Evolutionary conservation across 139 green algal species (phyloP), one percentile per base, ranked within the genome.

Genomic region (Coelastrella sp.): DNA sequence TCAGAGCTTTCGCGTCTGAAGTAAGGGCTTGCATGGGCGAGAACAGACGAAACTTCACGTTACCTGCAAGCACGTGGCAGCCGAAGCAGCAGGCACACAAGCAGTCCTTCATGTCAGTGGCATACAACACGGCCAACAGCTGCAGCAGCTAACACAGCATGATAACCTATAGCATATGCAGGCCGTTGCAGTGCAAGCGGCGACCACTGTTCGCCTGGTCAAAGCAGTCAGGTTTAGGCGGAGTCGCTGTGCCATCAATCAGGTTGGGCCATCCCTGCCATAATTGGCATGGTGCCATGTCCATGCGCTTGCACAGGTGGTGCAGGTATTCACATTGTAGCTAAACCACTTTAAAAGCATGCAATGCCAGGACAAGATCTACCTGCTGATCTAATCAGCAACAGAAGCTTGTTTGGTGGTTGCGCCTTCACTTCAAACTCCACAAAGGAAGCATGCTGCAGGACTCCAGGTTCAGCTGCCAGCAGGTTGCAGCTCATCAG

Each of bases 381-480:
- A 90, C 86, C 86, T 78, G 86, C 86, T 23, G 73, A 19, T 71
- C 57, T 84, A 14, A 90, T 60, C 13, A 78, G 73, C 74, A 90
- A 57, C n/a, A 90, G 86, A 58, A 77, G 22, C 74, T 74, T 83
- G 59, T 16, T 83, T 19, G 86, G 75, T 32, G 54, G 73, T 57
- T 90, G 86, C 32, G 16, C 61, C 17, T 57, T 56, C 5, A 57
- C 75, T 13, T 84, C 86, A 32, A 90, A 47, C 74, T 90, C 86
- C 2, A 90, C 74, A 77, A 73, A 76, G 22, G 75, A 17, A 22
- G 59, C 74, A 7, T 32, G 64, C 5, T 23, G 58, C 13, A 84
- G 7, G 22, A 47, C 20, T 3, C 86, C 86, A 5, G 86, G 86
- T 54, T 20, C 23, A n/a, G 47, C 56, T 54, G 59, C 7, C 3